Evolutionary conservation across 768 basidiomycete species (phyloP).

Genomic region (Candolleomyces eurysporus): DNA sequence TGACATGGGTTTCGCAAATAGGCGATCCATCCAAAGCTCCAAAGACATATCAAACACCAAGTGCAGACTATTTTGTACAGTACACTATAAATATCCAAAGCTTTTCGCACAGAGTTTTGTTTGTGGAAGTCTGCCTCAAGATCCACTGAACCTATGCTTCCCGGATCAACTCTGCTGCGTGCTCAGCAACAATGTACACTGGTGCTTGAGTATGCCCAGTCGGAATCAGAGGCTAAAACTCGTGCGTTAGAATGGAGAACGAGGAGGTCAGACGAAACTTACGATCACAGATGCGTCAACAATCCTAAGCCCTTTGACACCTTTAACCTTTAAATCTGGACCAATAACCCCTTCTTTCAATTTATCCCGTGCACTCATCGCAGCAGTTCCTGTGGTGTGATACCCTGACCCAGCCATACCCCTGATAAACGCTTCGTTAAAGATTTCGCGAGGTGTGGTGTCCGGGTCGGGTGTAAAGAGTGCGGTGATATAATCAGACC

Average conservation of each 20-base stretch:
- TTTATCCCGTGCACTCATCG: constrained; percentile 18
- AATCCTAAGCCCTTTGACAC: constrained; percentile 21
- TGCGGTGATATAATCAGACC: constrained; percentile 9
- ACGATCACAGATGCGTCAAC: constrained; percentile 27
- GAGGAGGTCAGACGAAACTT: neutral
- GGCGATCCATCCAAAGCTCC: constrained; percentile 79
- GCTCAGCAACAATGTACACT: constrained; percentile 14
- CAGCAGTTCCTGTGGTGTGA: constrained; percentile 20
- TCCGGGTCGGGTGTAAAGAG: constrained; percentile 9
- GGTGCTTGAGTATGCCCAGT: constrained; percentile 12
- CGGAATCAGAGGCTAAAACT: constrained; percentile 10
- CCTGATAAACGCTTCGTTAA: constrained; percentile 11
- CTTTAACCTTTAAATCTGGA: constrained; percentile 27
- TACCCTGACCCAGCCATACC: constrained; percentile 8
- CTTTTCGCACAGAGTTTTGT: no score
- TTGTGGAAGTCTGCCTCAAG: no score
- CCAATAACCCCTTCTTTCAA: constrained; percentile 24
- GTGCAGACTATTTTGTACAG: constrained; percentile 58
- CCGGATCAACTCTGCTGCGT: constrained; percentile 11
- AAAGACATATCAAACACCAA: constrained; percentile 76
- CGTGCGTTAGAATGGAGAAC: neutral
- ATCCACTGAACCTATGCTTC: no score
- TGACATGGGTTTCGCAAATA: constrained; percentile 24
- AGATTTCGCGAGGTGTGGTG: constrained; percentile 7
- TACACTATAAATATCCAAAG: no score